Base-by-base conservation (phyloP, 1,284 basidiomycete species). In the Ganoderma lucidum region DNA sequence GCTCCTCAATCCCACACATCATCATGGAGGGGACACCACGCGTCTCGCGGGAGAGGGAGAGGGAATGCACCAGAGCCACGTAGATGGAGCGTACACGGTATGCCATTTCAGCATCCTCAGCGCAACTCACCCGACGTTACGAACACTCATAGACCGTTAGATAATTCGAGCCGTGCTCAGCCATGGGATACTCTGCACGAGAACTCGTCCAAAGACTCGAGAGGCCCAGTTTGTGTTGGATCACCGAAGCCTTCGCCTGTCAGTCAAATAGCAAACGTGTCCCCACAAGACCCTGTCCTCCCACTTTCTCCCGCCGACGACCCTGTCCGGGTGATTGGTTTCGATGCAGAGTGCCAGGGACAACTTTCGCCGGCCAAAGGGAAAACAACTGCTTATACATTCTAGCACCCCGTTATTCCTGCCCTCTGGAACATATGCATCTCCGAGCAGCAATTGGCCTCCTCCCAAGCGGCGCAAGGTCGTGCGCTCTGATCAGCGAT, bases 1-100 rank as follows among this genome's bases (percentile, higher is more conserved):
- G 62, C 32, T 5, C 68, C 72, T 28, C 61, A 44, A 5, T 65
- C 65, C 8, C 68, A 64, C 45, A 41, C 6, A 12, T 19, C 64
- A 37, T 19, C 64, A 37, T 19, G 41, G 56, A 35, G 23, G 15
- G 39, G 51, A 35, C 37, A 23, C 62, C 48, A 42, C 8, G n/a
- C 32, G 3, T 45, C 60, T 41, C 42, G 58, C 37, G 32, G n/a
- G 35, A 23, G 58, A 60, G 32, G n/a, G 35, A 23, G 58, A 60
- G 58, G 58, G n/a, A 60, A 41, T 19, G 53, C 30, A 6, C 17
- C 30, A 5, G 32, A 30, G 14, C 53, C 32, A 12, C 53, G 32
- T 56, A 23, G 53, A 56, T 35, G 53, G 53, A 56, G 32, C 14
- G 6, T 17, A 17, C 53, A 35, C 6, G 53, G 53, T 56, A 17